These are phyloP conservation scores for Ascoidea rubescens DNA, from an alignment of 805 yeast species.

Conservation along the genomic window DNA sequence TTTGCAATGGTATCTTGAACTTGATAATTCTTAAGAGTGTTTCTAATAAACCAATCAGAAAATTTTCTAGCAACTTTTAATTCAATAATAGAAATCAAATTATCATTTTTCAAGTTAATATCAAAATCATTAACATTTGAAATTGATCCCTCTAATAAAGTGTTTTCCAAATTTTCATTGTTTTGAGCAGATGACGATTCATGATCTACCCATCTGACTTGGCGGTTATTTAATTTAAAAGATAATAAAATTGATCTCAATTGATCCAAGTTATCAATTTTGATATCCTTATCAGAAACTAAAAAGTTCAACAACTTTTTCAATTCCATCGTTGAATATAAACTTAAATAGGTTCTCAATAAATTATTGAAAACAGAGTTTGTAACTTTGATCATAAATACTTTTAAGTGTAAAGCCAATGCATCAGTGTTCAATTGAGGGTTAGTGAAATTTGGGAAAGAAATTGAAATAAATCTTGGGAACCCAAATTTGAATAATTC, in stretches of 20 bases:
- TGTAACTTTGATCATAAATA: constrained; percentile 28
- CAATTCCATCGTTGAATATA: constrained; percentile 32
- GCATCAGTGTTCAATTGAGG: constrained; percentile 24
- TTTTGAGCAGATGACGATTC: constrained; percentile 6
- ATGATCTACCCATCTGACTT: constrained; percentile 28
- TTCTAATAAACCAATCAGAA: constrained; percentile 37
- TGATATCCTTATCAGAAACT: constrained; percentile 19
- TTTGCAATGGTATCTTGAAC: constrained; percentile 26
- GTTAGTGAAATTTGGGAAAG: constrained; percentile 20
- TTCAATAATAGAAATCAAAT: constrained; percentile 28
- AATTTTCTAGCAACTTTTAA: constrained; percentile 29
- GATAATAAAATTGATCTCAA: constrained; percentile 25
- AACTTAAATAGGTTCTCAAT: constrained; percentile 29
- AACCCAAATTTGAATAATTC: constrained; percentile 32
- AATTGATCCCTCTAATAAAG: constrained; percentile 25
- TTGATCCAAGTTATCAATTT: constrained; percentile 20
- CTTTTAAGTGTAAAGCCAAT: constrained; percentile 25
- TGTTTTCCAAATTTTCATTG: constrained; percentile 2
- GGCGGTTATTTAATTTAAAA: constrained; percentile 31
- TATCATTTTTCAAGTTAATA: constrained; percentile 25
- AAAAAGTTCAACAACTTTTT: constrained; percentile 27
- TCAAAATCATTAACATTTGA: constrained; percentile 29
- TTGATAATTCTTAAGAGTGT: constrained; percentile 28
- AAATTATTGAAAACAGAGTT: constrained; percentile 24
- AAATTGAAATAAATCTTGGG: constrained; percentile 32